Conservation (phyloP, 305 asterid genomes). For the Solanum aculeatissimum region DNA sequence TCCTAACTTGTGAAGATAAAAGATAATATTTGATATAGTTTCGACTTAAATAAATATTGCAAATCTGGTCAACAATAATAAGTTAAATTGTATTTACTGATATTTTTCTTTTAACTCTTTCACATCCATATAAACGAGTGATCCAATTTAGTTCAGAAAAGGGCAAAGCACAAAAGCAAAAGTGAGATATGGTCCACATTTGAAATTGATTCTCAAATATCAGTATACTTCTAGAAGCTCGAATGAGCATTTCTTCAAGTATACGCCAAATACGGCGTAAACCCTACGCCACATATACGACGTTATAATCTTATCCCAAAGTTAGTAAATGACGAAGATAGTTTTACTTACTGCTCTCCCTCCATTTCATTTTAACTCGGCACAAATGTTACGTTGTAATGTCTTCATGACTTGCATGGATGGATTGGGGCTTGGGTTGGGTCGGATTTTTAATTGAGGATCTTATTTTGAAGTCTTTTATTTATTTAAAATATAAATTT, state of each 20-base stretch:
- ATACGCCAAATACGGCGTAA: not conserved
- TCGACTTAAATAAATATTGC: not conserved
- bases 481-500: no score
- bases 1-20: not conserved
- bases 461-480: no score
- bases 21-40: no score
- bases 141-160: not conserved
- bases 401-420: no score
- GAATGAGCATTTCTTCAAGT: not conserved
- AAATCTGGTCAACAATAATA: not conserved
- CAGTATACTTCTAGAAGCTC: not conserved
- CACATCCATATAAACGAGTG: no score
- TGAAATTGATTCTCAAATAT: no score
- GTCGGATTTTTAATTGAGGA: no score
- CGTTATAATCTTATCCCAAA: no score
- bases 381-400: no score
- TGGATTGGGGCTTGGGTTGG: no score
- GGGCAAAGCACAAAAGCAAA: not conserved
- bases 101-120: not conserved
- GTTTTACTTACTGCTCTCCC: not conserved
- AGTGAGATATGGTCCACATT: not conserved
- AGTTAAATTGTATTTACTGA: not conserved
- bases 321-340: not conserved
- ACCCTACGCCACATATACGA: not conserved
- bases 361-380: not conserved